Evolutionary conservation across 768 basidiomycete genomes (phyloP).

Genomic region (Hypholoma fasciculare): DNA sequence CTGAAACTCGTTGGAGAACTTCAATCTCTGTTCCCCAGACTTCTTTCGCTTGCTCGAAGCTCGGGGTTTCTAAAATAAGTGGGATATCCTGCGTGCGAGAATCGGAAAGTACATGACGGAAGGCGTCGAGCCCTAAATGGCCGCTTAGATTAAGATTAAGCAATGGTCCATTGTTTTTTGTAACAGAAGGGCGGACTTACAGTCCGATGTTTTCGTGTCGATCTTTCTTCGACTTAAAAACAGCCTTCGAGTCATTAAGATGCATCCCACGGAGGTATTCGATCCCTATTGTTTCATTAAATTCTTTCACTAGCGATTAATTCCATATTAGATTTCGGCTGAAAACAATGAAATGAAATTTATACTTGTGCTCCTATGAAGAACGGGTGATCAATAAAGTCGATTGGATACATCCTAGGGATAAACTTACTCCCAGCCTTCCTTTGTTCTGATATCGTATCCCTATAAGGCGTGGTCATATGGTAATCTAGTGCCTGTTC

Average conservation of each 20-base stretch:
- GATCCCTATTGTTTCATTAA: conserved; percentile 70
- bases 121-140: conserved; percentile 60
- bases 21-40: conserved; percentile 78
- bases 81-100: conserved; percentile 68
- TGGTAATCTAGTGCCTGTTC: background rate
- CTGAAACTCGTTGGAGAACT: conserved; percentile 49
- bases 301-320: conserved; percentile 50
- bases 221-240: conserved; percentile 66
- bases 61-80: conserved; percentile 81
- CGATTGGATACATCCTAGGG: background rate
- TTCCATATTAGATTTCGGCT: background rate
- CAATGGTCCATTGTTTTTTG: background rate
- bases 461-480: conserved; percentile 43
- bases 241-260: conserved; percentile 79
- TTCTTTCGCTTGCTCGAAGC: conserved; percentile 55
- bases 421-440: conserved; percentile 66
- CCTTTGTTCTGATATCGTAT: conserved; percentile 75
- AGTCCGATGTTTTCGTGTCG: conserved; percentile 85
- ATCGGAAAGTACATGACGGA: conserved; percentile 69
- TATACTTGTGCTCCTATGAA: conserved; percentile 25
- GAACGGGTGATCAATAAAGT: background rate
- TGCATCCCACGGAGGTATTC: conserved; percentile 82
- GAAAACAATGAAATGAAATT: background rate
- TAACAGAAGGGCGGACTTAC: conserved; percentile 39
- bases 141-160: conserved; percentile 44